Evolutionary conservation across 2,329 filamentous ascomycete species (phyloP).

Genomic region (Trichoderma atrobrunneum): DNA sequence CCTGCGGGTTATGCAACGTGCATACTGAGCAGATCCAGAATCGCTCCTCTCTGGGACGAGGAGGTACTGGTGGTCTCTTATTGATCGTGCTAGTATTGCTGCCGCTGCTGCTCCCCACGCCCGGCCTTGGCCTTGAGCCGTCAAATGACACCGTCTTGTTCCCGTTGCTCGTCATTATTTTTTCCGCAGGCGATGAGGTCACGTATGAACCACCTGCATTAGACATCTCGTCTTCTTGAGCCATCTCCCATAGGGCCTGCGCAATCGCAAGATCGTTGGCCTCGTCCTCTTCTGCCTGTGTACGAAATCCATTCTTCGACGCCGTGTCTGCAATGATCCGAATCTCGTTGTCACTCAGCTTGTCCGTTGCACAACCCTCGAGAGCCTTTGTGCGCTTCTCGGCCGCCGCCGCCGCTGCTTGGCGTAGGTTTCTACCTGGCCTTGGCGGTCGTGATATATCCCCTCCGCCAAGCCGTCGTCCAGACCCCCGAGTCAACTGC

Average conservation of each 20-base stretch:
- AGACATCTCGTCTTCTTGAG: slow-evolving; percentile 57
- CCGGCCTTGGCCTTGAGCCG: neutral
- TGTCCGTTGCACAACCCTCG: slow-evolving; percentile 73
- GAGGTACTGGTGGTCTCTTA: neutral
- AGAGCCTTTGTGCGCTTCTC: slow-evolving; percentile 65
- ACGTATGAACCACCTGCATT: neutral
- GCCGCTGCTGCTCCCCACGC: neutral
- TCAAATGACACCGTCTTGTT: neutral
- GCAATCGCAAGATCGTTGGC: slow-evolving; percentile 86
- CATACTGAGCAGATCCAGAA: slow-evolving; percentile 55
- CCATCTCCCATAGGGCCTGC: slow-evolving; percentile 79
- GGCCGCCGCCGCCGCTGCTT: slow-evolving; percentile 68
- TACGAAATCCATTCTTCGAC: slow-evolving; percentile 71
- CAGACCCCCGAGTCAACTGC: slow-evolving; percentile 60
- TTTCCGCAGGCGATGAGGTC: slow-evolving; percentile 13
- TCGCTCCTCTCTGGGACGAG: neutral
- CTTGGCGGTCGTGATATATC: slow-evolving; percentile 29
- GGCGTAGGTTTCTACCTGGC: slow-evolving; percentile 65
- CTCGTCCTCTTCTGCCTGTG: slow-evolving; percentile 81
- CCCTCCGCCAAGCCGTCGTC: slow-evolving; percentile 69
- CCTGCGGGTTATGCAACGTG: slow-evolving; percentile 54
- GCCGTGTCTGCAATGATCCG: slow-evolving; percentile 61
- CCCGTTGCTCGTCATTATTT: slow-evolving; percentile 45
- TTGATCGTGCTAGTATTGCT: neutral
- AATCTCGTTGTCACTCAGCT: slow-evolving; percentile 63